A percentile compares a stretch with the other conserved stretches of the same genome.
These are phyloP conservation scores for Trametes sp. DNA, from an alignment of 1,284 basidiomycete genomes.

Conservation along the genomic window DNA sequence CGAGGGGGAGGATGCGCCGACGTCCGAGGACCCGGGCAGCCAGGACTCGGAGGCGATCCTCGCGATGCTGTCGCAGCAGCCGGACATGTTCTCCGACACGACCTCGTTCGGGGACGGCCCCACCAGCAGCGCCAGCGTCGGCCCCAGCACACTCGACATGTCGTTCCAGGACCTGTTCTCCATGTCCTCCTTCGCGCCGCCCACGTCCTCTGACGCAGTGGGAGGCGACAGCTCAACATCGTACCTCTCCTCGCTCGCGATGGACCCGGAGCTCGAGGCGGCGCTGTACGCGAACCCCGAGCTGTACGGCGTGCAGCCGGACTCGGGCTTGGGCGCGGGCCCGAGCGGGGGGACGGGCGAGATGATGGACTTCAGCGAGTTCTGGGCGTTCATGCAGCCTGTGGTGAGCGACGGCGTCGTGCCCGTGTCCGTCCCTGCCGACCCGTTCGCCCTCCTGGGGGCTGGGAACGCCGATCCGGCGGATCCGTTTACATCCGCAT, in stretches of 20 bases:
- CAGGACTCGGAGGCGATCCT: conserved; percentile 23
- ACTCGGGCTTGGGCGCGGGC: neutral
- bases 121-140: neutral
- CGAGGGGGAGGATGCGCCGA: neutral
- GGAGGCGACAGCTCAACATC: conserved; percentile 11
- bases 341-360: conserved; percentile 19
- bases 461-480: neutral
- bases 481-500: neutral
- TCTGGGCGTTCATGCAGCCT: conserved; percentile 38
- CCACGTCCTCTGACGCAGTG: neutral
- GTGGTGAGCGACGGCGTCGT: conserved; percentile 33
- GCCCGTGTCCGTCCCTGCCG: conserved; percentile 6
- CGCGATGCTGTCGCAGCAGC: conserved; percentile 22
- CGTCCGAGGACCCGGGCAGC: conserved; percentile 5
- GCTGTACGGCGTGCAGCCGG: conserved; percentile 13
- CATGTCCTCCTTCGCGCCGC: neutral
- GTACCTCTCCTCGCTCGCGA: conserved; percentile 15
- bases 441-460: neutral
- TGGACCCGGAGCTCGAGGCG: conserved; percentile 19
- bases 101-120: neutral
- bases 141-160: conserved; percentile 5
- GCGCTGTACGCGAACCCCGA: conserved; percentile 19
- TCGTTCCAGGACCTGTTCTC: conserved; percentile 16
- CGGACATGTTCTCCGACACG: conserved; percentile 24
- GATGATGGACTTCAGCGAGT: conserved; percentile 36